A percentile compares a stretch with the other conserved stretches of the same genome.
These are phyloP conservation scores for Volvox africanus DNA, from an alignment of 139 green algal species.

Conservation along the genomic window DNA sequence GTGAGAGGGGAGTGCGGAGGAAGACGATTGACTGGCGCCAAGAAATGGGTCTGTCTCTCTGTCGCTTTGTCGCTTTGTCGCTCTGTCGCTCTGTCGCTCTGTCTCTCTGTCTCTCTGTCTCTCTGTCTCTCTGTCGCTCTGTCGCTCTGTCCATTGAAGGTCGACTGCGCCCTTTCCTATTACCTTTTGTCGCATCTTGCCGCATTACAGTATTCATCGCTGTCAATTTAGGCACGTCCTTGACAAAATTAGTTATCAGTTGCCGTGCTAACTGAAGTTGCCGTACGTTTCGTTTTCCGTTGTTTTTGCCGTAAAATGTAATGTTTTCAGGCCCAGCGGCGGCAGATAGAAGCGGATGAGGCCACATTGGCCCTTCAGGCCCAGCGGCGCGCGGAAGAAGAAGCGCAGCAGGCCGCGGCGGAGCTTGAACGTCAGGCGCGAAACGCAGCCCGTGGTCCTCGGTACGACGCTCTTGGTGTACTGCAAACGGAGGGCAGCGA, in stretches of 20 bases:
- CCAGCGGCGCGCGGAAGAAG: not conserved
- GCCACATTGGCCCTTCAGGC: not conserved
- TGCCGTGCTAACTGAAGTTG: not conserved
- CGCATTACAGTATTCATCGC: too few relatives aligned
- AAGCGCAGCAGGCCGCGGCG: not conserved
- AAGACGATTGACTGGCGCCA: too few relatives aligned
- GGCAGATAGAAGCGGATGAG: not conserved
- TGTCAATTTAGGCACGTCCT: too few relatives aligned
- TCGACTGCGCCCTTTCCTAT: too few relatives aligned
- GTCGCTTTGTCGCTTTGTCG: not conserved
- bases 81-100: too few relatives aligned
- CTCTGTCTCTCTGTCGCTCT: too few relatives aligned
- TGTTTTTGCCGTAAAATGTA: too few relatives aligned
- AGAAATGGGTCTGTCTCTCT: too few relatives aligned
- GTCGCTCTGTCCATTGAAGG: not conserved
- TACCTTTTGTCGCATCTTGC: not conserved
- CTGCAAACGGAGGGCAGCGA: not conserved
- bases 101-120: not conserved
- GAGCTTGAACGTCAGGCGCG: not conserved
- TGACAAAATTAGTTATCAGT: not conserved
- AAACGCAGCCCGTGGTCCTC: not conserved
- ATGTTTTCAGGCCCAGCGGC: not conserved
- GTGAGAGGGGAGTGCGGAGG: not conserved
- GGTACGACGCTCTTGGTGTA: constrained; percentile 23
- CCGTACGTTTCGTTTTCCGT: not conserved